Evolutionary conservation across 2,329 filamentous ascomycete species (phyloP).

Genomic region (Verticillium nubilum): DNA sequence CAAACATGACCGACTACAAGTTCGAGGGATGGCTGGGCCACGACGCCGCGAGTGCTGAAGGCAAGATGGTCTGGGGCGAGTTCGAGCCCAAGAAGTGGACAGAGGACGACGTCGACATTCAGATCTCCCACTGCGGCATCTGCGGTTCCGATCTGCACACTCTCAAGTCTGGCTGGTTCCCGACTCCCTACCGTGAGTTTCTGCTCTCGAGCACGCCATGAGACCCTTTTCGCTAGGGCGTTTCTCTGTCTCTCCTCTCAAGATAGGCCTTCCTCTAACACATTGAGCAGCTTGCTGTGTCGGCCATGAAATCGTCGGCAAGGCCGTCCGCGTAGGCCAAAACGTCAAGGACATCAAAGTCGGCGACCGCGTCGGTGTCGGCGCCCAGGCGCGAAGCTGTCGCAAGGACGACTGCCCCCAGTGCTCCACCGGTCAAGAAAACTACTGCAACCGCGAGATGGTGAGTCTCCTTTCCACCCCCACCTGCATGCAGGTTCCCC

Average conservation of each 20-base stretch:
- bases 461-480: slow-evolving; percentile 20
- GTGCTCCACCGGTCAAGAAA: slow-evolving; percentile 63
- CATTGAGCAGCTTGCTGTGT: slow-evolving; percentile 38
- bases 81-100: slow-evolving; percentile 62
- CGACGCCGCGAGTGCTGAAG: slow-evolving; percentile 32
- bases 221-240: background rate
- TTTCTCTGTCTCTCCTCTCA: background rate
- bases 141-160: slow-evolving; percentile 59
- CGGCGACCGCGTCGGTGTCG: slow-evolving; percentile 60
- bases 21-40: slow-evolving; percentile 48
- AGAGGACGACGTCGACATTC: slow-evolving; percentile 61
- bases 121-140: slow-evolving; percentile 60
- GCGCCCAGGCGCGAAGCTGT: slow-evolving; percentile 59
- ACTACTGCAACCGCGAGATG: slow-evolving; percentile 55
- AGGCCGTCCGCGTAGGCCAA: slow-evolving; percentile 46
- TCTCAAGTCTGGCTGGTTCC: slow-evolving; percentile 47
- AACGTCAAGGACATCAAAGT: slow-evolving; percentile 43
- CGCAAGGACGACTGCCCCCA: slow-evolving; percentile 50
- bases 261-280: slow-evolving; percentile 1
- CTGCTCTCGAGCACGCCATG: background rate
- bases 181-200: slow-evolving; percentile 25
- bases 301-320: slow-evolving; percentile 62
- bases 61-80: slow-evolving; percentile 49
- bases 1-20: slow-evolving; percentile 30
- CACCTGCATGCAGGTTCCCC: slow-evolving; percentile 38